phyloP scores from a whole-genome alignment of 169 alveolate genomes.

The Theileria sp. region DNA sequence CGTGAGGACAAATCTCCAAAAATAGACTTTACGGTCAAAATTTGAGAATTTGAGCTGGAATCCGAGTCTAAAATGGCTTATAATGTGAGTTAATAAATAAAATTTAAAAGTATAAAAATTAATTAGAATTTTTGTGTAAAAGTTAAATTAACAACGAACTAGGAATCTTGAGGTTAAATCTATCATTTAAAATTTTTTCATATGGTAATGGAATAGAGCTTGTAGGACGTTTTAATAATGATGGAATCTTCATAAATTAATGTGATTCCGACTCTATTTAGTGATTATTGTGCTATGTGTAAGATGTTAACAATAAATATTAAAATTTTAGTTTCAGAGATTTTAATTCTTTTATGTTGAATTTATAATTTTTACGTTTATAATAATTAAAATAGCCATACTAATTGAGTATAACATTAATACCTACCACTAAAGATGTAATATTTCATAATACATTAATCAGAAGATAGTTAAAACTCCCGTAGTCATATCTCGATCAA shows the following conservation, averaged over 20 bases:
- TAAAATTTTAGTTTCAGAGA: neutral
- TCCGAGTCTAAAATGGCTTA: neutral
- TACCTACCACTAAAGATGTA: too few relatives aligned
- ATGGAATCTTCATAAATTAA: conserved; percentile 10
- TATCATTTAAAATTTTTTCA: conserved; percentile 6
- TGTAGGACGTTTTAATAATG: conserved; percentile 18
- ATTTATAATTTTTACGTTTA: too few relatives aligned
- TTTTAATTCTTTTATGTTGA: neutral
- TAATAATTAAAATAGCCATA: too few relatives aligned
- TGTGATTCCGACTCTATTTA: neutral
- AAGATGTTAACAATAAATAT: neutral
- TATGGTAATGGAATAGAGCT: conserved; percentile 7
- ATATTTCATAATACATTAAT: neutral
- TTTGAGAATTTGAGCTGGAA: neutral
- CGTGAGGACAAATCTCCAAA: conserved; percentile 5
- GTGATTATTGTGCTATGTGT: neutral
- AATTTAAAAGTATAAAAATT: neutral
- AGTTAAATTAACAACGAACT: neutral
- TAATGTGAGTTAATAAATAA: neutral
- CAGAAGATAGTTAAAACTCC: too few relatives aligned
- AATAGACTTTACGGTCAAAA: conserved; percentile 3
- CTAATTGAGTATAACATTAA: neutral
- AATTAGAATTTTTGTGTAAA: neutral
- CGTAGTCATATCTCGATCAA: too few relatives aligned
- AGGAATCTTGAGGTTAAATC: neutral